A percentile compares a stretch with the other conserved stretches of the same genome.
phyloP scores from a whole-genome alignment of 805 yeast species.

The Dipodascus geniculatus region DNA sequence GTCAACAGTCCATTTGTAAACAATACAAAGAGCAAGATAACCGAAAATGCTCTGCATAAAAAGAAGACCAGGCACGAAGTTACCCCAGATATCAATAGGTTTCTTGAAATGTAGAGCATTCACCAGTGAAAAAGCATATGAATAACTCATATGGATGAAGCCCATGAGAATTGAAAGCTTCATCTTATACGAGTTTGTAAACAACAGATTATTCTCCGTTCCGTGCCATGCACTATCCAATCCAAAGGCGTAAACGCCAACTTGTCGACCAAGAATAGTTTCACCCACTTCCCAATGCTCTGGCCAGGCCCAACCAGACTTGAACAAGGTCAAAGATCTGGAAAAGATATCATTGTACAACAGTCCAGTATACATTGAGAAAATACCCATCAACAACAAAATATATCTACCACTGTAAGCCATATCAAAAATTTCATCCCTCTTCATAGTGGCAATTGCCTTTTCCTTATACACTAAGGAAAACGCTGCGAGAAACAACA shows the following conservation, averaged over 20 bases:
- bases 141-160: constrained; percentile 85
- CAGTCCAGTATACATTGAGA: constrained; percentile 92
- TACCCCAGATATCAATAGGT: constrained; percentile 74
- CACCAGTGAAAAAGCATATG: constrained; percentile 72
- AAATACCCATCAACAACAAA: constrained; percentile 79
- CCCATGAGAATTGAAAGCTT: constrained; percentile 93
- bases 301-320: constrained; percentile 94
- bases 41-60: constrained; percentile 97
- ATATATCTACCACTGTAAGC: constrained; percentile 90
- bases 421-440: constrained; percentile 95
- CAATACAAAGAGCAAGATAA: constrained; percentile 70
- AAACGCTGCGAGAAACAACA: constrained; percentile 64
- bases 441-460: constrained; percentile 50
- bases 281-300: constrained; percentile 58
- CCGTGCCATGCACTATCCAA: constrained; percentile 97
- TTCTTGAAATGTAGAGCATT: constrained; percentile 63
- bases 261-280: constrained; percentile 49
- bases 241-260: constrained; percentile 72
- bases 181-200: constrained; percentile 95
- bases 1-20: constrained; percentile 90
- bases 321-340: constrained; percentile 76
- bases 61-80: constrained; percentile 84
- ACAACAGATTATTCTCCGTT: constrained; percentile 78
- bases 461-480: constrained; percentile 63
- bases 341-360: constrained; percentile 92